Conservation (phyloP, 1,284 basidiomycete species). For the Schizophyllum amplum region DNA sequence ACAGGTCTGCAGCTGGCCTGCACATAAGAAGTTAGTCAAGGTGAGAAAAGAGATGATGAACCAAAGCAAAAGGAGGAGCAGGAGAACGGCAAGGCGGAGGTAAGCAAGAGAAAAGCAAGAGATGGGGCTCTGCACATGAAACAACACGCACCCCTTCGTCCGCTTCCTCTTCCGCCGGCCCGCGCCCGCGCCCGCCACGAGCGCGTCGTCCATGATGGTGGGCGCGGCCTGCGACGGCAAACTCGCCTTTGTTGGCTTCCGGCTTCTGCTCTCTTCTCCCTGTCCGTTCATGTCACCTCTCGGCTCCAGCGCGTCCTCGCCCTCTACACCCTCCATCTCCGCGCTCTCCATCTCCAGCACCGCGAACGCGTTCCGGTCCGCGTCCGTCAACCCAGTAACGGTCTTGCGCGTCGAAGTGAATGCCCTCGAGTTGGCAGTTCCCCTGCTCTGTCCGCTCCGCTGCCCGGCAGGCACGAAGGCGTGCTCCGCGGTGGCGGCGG, state of each 20-base stretch:
- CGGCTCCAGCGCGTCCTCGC: too few species aligned
- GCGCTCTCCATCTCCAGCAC: neutral
- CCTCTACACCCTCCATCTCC: too few species aligned
- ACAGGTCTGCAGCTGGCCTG: slow-evolving; percentile 15
- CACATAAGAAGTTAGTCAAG: neutral
- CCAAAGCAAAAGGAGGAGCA: too few species aligned
- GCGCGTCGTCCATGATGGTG: slow-evolving; percentile 45
- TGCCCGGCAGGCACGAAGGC: neutral
- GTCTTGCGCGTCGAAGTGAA: neutral
- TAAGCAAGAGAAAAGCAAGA: too few species aligned
- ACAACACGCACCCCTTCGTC: slow-evolving; percentile 19
- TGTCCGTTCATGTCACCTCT: too few species aligned
- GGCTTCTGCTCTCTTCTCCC: too few species aligned
- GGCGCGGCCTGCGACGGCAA: slow-evolving; percentile 16
- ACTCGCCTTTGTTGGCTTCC: neutral
- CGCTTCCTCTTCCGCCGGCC: slow-evolving; percentile 57
- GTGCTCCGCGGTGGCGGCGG: neutral
- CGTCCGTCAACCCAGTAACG: neutral
- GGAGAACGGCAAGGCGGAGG: too few species aligned
- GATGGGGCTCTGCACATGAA: slow-evolving; percentile 10
- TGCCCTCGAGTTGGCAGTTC: neutral
- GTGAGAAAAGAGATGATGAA: neutral
- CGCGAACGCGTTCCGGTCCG: neutral
- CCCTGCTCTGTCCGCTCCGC: too few species aligned
- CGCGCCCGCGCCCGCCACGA: slow-evolving; percentile 63